Evolutionary conservation across 306 rosid genomes (phyloP).

Genomic region (Citrullus colocynthis): DNA sequence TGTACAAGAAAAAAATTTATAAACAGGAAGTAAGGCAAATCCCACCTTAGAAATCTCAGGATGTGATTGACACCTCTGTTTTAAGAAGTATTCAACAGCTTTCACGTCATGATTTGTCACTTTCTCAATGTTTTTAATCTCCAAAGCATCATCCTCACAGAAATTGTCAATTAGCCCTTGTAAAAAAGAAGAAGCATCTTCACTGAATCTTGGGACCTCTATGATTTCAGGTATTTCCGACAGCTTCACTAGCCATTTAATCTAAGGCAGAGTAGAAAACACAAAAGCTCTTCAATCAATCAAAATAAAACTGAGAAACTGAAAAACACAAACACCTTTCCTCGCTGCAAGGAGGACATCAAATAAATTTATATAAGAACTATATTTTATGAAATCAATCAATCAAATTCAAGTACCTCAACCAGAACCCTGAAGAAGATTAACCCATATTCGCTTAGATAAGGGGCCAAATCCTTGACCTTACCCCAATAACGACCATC

Average conservation of each 20-base stretch:
- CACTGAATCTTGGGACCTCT: slow-evolving; percentile 70
- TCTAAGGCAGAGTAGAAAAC: slow-evolving; percentile 18
- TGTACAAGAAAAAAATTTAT: not conserved
- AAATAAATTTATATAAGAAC: not conserved
- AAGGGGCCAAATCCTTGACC: slow-evolving; percentile 50
- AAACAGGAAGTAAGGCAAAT: not conserved
- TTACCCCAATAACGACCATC: slow-evolving; percentile 64
- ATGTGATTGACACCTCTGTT: slow-evolving; percentile 55
- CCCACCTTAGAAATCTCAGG: slow-evolving; percentile 54
- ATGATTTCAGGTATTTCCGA: slow-evolving; percentile 46
- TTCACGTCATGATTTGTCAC: slow-evolving; percentile 81
- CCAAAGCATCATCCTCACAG: slow-evolving; percentile 46
- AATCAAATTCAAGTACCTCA: slow-evolving; percentile 32
- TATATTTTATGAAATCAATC: not conserved
- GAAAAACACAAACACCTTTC: not conserved
- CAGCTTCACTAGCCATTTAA: slow-evolving; percentile 65
- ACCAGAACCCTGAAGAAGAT: slow-evolving; percentile 46
- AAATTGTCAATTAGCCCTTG: slow-evolving; percentile 45
- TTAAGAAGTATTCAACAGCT: slow-evolving; percentile 86
- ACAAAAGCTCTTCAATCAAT: not conserved
- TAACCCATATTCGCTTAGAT: slow-evolving; percentile 50
- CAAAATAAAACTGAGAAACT: not conserved
- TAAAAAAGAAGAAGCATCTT: slow-evolving; percentile 37
- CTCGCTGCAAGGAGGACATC: not conserved
- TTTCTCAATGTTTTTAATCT: slow-evolving; percentile 58